phyloP scores from a whole-genome alignment of 2,329 filamentous ascomycete genomes.

The Fusarium keratoplasticum region DNA sequence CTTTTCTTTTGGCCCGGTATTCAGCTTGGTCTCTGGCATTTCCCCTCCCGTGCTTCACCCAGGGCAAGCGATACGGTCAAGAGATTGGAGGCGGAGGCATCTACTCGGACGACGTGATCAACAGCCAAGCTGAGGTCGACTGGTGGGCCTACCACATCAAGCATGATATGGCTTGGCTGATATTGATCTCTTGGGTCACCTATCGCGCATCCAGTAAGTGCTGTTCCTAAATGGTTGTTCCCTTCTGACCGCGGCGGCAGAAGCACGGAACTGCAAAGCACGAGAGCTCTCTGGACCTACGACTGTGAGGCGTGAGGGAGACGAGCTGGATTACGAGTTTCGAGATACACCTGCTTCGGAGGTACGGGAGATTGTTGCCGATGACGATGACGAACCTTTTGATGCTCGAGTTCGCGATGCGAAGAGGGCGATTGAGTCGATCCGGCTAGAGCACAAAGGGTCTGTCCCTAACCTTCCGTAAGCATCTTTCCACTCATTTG shows the following conservation, averaged over 20 bases:
- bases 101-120: slow-evolving; percentile 3
- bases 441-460: neutral
- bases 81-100: neutral
- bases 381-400: neutral
- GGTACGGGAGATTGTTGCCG: neutral
- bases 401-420: neutral
- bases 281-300: neutral
- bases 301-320: neutral
- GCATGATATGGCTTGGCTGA: neutral
- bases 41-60: neutral
- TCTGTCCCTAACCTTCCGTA: neutral
- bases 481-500: neutral
- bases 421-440: neutral
- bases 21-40: neutral
- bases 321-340: slow-evolving; percentile 18
- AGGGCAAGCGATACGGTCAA: neutral
- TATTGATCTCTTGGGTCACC: neutral
- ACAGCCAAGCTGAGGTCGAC: slow-evolving; percentile 15
- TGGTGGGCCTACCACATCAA: neutral
- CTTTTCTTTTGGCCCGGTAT: neutral
- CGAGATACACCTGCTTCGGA: neutral
- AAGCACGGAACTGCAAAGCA: neutral
- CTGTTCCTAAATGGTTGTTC: neutral
- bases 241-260: neutral
- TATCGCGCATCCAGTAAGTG: neutral